Conservation (phyloP, 371 early-diverging fungal species). For the Batkoa obscura region DNA sequence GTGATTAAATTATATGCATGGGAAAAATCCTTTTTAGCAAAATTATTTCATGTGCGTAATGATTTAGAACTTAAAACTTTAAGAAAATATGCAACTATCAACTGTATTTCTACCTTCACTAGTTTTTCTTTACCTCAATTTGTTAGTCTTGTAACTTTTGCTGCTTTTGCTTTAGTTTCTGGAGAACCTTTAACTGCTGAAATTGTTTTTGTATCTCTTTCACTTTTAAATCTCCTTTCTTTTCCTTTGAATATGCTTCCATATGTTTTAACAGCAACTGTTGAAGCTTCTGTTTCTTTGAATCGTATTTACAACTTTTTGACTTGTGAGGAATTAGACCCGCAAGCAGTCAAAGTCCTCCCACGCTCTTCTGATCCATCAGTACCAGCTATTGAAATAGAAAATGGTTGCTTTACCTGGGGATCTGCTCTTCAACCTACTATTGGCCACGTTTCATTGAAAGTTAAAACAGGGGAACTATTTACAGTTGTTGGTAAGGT, state of each 20-base stretch:
- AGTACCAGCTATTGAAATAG: conserved; percentile 13
- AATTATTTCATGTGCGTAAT: conserved; percentile 51
- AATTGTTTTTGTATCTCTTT: conserved; percentile 61
- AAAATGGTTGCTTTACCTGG: conserved; percentile 39
- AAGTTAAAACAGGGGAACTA: conserved; percentile 36
- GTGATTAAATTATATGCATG: conserved; percentile 69
- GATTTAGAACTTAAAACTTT: conserved; percentile 51
- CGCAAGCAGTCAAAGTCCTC: conserved; percentile 27
- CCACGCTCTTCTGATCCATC: conserved; percentile 12
- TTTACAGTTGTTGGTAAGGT: conserved; percentile 74
- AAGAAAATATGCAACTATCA: conserved; percentile 43
- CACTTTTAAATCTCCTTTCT: neutral
- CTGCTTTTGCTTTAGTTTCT: conserved; percentile 41
- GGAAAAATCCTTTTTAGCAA: conserved; percentile 24
- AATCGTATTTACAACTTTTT: conserved; percentile 63
- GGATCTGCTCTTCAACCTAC: conserved; percentile 19
- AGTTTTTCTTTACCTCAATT: conserved; percentile 70
- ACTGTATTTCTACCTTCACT: conserved; percentile 39
- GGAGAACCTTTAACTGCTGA: conserved; percentile 45
- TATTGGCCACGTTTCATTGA: conserved; percentile 41
- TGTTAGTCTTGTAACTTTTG: conserved; percentile 71
- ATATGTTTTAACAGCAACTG: conserved; percentile 21
- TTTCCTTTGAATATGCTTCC: neutral
- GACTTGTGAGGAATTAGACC: conserved; percentile 51
- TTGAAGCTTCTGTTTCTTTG: conserved; percentile 75